These are phyloP conservation scores for Porpolomopsis calyptriformis DNA, from an alignment of 768 basidiomycete genomes.

Conservation along the genomic window DNA sequence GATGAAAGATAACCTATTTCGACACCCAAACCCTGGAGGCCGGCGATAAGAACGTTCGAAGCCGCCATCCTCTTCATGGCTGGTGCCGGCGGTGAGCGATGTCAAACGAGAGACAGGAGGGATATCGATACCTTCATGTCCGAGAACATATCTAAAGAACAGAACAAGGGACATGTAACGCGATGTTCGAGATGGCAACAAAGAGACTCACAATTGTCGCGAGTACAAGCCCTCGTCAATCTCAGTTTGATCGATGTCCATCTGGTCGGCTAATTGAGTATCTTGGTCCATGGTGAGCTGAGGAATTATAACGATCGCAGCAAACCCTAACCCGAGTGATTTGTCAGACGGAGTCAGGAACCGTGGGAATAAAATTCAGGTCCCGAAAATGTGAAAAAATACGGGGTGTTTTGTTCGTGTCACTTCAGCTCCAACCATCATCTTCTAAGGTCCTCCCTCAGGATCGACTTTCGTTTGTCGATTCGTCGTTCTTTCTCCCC, in stretches of 20 bases:
- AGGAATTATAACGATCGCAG: background rate
- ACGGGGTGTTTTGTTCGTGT: background rate
- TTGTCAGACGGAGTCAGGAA: background rate
- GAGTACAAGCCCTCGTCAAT: slow-evolving; percentile 94
- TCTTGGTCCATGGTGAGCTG: slow-evolving; percentile 25
- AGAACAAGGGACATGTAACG: slow-evolving; percentile 13
- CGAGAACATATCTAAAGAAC: slow-evolving; percentile 73
- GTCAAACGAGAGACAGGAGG: background rate
- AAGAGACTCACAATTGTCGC: slow-evolving; percentile 68
- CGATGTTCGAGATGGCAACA: slow-evolving; percentile 6
- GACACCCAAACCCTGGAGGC: slow-evolving; percentile 83
- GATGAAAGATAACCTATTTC: slow-evolving; percentile 62
- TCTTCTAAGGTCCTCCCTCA: background rate
- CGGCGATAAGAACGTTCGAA: slow-evolving; percentile 90
- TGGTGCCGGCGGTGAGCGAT: slow-evolving; percentile 22
- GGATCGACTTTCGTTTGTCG: background rate
- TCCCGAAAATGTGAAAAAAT: background rate
- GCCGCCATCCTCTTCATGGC: slow-evolving; percentile 99
- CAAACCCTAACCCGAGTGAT: background rate
- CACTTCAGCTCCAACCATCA: background rate
- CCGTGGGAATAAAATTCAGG: background rate
- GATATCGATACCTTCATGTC: slow-evolving; percentile 73
- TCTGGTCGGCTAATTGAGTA: slow-evolving; percentile 36
- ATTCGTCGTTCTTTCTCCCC: background rate
- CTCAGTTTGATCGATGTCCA: slow-evolving; percentile 79